Percentiles rank a stretch among this genome's conserved stretches.
Evolutionary conservation across 768 basidiomycete genomes (phyloP).

Genomic region (Pisolithus marmoratus): DNA sequence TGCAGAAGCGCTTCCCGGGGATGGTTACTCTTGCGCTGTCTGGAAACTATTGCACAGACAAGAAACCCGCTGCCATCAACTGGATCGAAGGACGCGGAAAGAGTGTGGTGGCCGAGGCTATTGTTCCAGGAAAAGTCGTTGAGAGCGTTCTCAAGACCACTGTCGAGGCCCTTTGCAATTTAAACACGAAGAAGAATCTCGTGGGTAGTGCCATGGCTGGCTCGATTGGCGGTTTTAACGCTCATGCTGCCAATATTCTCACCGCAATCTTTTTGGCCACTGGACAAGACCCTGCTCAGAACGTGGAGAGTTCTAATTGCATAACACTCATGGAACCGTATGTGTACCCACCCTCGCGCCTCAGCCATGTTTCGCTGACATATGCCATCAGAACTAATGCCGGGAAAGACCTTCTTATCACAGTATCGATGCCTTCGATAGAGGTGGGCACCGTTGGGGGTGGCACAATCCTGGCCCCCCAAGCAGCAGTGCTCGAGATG

Average conservation of each 20-base stretch:
- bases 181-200: conserved; percentile 97
- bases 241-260: conserved; percentile 95
- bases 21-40: conserved; percentile 89
- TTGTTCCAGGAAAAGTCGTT: conserved; percentile 85
- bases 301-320: conserved; percentile 97
- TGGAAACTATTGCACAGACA: conserved; percentile 99
- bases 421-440: conserved; percentile 95
- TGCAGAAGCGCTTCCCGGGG: conserved; percentile 77
- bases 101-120: conserved; percentile 94
- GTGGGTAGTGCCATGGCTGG: conserved; percentile 98
- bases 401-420: conserved; percentile 87
- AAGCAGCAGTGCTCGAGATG: conserved; percentile 87
- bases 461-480: conserved; percentile 88
- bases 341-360: conserved; percentile 24
- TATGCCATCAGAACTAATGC: conserved; percentile 61
- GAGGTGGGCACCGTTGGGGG: conserved; percentile 98
- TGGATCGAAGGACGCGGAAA: conserved; percentile 99
- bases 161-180: conserved; percentile 78
- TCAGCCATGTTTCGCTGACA: background rate
- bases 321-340: conserved; percentile 99
- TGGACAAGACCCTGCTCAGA: conserved; percentile 98
- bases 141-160: conserved; percentile 93
- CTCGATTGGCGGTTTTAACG: conserved; percentile 96
- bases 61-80: conserved; percentile 99
- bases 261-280: conserved; percentile 95